Conservation (phyloP, 306 rosid genomes). For the Alnus rubra region DNA sequence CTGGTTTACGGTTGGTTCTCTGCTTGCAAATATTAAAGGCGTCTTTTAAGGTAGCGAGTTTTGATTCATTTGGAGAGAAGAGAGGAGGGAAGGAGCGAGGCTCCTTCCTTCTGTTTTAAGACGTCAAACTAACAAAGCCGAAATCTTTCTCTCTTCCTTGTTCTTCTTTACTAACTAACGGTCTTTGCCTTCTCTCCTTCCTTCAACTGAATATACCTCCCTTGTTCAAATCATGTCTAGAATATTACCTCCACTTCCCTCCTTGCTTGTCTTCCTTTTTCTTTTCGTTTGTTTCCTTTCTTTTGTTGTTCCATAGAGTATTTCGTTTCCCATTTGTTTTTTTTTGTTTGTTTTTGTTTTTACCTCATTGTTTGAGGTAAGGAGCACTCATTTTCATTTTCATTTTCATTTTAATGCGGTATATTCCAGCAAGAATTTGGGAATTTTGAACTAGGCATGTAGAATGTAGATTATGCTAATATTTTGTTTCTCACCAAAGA, state of each 20-base stretch:
- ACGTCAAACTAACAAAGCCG: background rate
- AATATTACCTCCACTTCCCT: conserved; percentile 29
- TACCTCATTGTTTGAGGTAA: too few species aligned
- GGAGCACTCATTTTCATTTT: too few species aligned
- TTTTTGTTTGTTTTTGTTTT: too few species aligned
- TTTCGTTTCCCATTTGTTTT: too few species aligned
- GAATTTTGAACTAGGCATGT: too few species aligned
- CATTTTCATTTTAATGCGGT: too few species aligned
- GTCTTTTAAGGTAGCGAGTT: background rate
- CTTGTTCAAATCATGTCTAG: conserved; percentile 10
- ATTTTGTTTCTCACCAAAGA: too few species aligned
- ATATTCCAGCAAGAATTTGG: too few species aligned
- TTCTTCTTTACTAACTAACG: conserved; percentile 25
- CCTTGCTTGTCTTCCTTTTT: too few species aligned
- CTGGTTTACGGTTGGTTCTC: background rate
- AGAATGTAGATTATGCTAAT: too few species aligned
- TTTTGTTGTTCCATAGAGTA: background rate
- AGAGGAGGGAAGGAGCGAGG: background rate
- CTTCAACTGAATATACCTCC: conserved; percentile 35
- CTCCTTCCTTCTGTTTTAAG: too few species aligned
- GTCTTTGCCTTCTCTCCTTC: conserved; percentile 27
- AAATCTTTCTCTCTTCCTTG: background rate
- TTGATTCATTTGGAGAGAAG: background rate
- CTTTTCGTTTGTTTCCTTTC: background rate
- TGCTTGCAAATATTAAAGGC: background rate